Base-by-base conservation (phyloP, 1,284 basidiomycete genomes). In the Microbotryum silenes-acaulis region DNA sequence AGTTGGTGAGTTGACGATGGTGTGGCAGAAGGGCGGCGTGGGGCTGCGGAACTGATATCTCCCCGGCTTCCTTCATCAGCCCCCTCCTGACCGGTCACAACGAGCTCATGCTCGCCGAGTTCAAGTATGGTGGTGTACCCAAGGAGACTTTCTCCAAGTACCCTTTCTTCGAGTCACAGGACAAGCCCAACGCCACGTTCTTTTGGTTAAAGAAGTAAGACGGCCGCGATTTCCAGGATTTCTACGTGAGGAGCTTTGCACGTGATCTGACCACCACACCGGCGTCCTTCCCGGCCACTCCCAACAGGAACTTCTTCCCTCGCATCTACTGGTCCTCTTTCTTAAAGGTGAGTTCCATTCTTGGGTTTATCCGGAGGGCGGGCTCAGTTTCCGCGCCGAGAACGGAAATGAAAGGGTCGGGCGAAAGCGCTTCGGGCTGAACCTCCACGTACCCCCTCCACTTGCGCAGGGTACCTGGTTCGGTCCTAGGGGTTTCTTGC, bases 181-280 rank as follows among this genome's bases (percentile, higher is more conserved):
- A 79, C 51, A 82, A 81, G 62, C 86, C 79, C 79, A 70, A 74
- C 67, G 70, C 56, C 56, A 70, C 71, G n/a, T 65, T 89, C 81
- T 97, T 93, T 78, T 84, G 94, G 76, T 76, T 98, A 63, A 97
- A 94, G 78, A 96, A 87, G 81, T 87, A 76, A 64, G 66, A 83
- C 16, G 8, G 23, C 16, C 1, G 3, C 52, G 54, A 46, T 68
- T 55, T 31, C 1, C 70, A 57, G 47, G 45, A 45, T 68, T 33
- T 52, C n/a, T 31, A 31, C 29, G 4, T 31, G 29, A 31, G 7
- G 29, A 31, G 12, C 8, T 4, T n/a, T 3, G 16, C 18, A n/a
- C 21, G 10, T n/a, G 37, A 8, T 21, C 16, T 31, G 56, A 48
- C 31, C 25, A 31, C 31, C 25, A 45, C 31, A 18, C 29, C 6